Evolutionary conservation across 805 yeast genomes (phyloP).

Genomic region (Saturnispora dispora): DNA sequence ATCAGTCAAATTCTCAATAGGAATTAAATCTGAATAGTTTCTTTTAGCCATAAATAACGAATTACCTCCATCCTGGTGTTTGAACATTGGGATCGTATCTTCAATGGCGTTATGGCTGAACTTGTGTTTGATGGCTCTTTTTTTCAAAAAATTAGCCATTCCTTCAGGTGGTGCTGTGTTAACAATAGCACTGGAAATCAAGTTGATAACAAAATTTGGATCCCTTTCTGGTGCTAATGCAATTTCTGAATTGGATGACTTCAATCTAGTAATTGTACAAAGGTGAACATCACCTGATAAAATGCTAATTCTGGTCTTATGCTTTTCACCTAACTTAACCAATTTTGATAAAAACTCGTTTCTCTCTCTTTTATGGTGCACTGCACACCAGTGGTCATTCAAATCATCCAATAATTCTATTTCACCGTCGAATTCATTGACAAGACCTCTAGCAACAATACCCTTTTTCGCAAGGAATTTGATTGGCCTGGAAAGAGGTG

Average conservation of each 20-base stretch:
- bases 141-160: conserved; percentile 67
- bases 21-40: conserved; percentile 64
- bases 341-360: conserved; percentile 55
- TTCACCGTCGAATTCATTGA: conserved; percentile 87
- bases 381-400: conserved; percentile 95
- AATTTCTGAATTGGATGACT: conserved; percentile 40
- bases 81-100: conserved; percentile 69
- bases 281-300: conserved; percentile 92
- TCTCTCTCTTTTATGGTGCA: conserved; percentile 78
- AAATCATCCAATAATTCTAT: conserved; percentile 88
- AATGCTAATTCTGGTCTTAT: conserved; percentile 70
- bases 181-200: conserved; percentile 82
- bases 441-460: conserved; percentile 57
- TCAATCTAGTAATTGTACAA: conserved; percentile 73
- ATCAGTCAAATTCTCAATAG: conserved; percentile 31
- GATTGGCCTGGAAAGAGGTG: conserved; percentile 53
- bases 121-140: conserved; percentile 59
- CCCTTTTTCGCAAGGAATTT: conserved; percentile 55
- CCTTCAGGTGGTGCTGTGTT: conserved; percentile 90
- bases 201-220: conserved; percentile 69
- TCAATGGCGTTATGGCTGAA: conserved; percentile 62
- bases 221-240: conserved; percentile 52
- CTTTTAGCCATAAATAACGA: conserved; percentile 49
- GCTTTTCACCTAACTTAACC: conserved; percentile 53
- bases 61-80: conserved; percentile 45